Evolutionary conservation across 228 moss, liverwort and hornwort species (phyloP).

Genomic region (Sphagnum magellanicum): DNA sequence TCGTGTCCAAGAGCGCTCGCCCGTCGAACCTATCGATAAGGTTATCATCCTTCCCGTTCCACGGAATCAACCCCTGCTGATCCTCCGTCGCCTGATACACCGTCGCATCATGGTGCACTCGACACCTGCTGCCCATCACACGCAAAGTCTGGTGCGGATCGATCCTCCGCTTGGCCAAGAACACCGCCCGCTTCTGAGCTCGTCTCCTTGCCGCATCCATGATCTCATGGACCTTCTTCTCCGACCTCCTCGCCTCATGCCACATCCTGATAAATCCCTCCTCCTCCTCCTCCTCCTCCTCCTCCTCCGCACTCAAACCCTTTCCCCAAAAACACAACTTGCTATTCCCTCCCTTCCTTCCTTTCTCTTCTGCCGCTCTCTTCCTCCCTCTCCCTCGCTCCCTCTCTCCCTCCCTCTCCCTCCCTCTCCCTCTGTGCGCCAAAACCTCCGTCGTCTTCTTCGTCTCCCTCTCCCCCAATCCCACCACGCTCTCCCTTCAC

Average conservation of each 20-base stretch:
- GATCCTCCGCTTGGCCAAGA: conserved; percentile 88
- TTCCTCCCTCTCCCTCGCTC: neutral
- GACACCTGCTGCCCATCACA: conserved; percentile 70
- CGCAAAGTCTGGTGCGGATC: conserved; percentile 99
- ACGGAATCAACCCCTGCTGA: conserved; percentile 93
- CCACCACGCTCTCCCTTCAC: too few relatives aligned
- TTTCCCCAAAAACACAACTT: neutral
- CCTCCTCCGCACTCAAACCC: neutral
- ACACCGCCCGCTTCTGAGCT: conserved; percentile 92
- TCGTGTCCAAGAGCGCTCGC: conserved; percentile 79
- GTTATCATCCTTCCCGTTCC: conserved; percentile 88
- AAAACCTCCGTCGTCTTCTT: too few relatives aligned
- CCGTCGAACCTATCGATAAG: conserved; percentile 96
- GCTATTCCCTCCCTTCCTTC: neutral
- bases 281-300: neutral
- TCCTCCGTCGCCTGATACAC: conserved; percentile 96
- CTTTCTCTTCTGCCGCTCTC: neutral
- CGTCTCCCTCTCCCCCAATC: too few relatives aligned
- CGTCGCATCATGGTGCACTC: conserved; percentile 93
- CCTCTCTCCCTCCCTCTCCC: neutral
- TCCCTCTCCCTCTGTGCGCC: too few relatives aligned
- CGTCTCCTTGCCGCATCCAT: conserved; percentile 97
- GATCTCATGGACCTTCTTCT: conserved; percentile 99
- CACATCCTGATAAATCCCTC: conserved; percentile 41
- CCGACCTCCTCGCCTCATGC: conserved; percentile 99